These are phyloP conservation scores for Acidiella bohemica DNA, from an alignment of 495 filamentous ascomycete species.

Conservation along the genomic window DNA sequence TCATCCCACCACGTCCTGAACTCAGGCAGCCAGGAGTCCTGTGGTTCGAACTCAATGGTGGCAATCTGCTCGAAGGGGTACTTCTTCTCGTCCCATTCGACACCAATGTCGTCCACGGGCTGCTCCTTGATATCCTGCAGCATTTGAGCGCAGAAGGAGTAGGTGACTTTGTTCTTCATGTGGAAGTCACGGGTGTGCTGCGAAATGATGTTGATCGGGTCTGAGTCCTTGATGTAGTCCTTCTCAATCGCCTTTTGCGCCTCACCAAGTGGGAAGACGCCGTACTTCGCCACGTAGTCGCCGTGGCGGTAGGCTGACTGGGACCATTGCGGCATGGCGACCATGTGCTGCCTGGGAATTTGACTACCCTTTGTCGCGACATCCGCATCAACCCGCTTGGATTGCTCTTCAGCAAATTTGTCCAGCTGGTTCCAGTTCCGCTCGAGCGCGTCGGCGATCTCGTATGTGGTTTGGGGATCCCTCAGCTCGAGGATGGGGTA, in stretches of 20 bases:
- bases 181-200: slow-evolving; percentile 34
- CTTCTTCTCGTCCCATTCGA: slow-evolving; percentile 36
- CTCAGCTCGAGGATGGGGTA: slow-evolving; percentile 36
- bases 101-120: slow-evolving; percentile 37
- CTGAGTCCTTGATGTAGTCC: slow-evolving; percentile 30
- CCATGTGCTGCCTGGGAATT: slow-evolving; percentile 21
- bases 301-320: slow-evolving; percentile 38
- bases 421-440: slow-evolving; percentile 29
- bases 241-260: slow-evolving; percentile 32
- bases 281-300: slow-evolving; percentile 37
- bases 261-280: slow-evolving; percentile 31
- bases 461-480: slow-evolving; percentile 33
- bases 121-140: slow-evolving; percentile 36
- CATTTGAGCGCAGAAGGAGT: slow-evolving; percentile 35
- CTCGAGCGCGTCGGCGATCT: slow-evolving; percentile 36
- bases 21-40: slow-evolving; percentile 34
- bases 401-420: slow-evolving; percentile 32
- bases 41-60: slow-evolving; percentile 31
- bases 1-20: slow-evolving; percentile 36
- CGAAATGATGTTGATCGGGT: slow-evolving; percentile 32
- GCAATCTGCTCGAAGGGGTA: slow-evolving; percentile 39
- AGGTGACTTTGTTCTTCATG: slow-evolving; percentile 32
- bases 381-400: slow-evolving; percentile 31
- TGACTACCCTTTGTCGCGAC: slow-evolving; percentile 19
- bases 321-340: slow-evolving; percentile 35